A percentile compares a stretch with the other conserved stretches of the same genome.
phyloP scores from a whole-genome alignment of 2,329 filamentous ascomycete species.

The Fusarium musae region DNA sequence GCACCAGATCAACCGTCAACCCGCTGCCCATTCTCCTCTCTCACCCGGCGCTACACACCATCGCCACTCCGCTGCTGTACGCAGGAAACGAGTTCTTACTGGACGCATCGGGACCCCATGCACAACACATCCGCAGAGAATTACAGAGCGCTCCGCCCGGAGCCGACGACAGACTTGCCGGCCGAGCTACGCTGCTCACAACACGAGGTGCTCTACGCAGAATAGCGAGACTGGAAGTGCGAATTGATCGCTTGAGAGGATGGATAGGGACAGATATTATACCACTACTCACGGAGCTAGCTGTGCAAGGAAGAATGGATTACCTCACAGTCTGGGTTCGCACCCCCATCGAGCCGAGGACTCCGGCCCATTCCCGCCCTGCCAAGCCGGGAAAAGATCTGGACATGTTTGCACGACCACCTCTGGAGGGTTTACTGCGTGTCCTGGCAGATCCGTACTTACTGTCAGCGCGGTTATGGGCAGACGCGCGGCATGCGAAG shows the following conservation, averaged over 20 bases:
- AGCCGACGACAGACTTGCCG: slow-evolving; percentile 23
- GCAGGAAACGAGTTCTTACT: slow-evolving; percentile 47
- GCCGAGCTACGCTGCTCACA: slow-evolving; percentile 36
- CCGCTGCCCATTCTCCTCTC: slow-evolving; percentile 47
- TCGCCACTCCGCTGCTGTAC: slow-evolving; percentile 49
- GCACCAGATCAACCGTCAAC: slow-evolving; percentile 36
- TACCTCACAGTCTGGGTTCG: slow-evolving; percentile 40
- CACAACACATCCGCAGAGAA: slow-evolving; percentile 42
- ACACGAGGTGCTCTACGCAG: slow-evolving; percentile 41
- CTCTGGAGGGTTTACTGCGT: slow-evolving; percentile 51
- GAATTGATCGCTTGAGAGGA: slow-evolving; percentile 46
- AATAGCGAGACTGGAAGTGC: slow-evolving; percentile 44
- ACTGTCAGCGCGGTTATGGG: slow-evolving; percentile 52
- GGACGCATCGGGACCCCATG: slow-evolving; percentile 44
- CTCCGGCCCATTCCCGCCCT: slow-evolving; percentile 4
- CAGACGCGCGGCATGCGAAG: slow-evolving; percentile 50
- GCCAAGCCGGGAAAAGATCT: slow-evolving; percentile 22
- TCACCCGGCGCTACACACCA: slow-evolving; percentile 48
- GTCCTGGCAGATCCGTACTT: slow-evolving; percentile 60
- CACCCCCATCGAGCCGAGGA: slow-evolving; percentile 18
- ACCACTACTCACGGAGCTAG: slow-evolving; percentile 48
- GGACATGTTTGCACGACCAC: slow-evolving; percentile 43
- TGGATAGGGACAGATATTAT: slow-evolving; percentile 47
- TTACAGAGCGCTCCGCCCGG: slow-evolving; percentile 31
- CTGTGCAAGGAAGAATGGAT: slow-evolving; percentile 46